phyloP scores from a whole-genome alignment of 352 stramenopile genomes.

The Phytophthora chlamydospora region DNA sequence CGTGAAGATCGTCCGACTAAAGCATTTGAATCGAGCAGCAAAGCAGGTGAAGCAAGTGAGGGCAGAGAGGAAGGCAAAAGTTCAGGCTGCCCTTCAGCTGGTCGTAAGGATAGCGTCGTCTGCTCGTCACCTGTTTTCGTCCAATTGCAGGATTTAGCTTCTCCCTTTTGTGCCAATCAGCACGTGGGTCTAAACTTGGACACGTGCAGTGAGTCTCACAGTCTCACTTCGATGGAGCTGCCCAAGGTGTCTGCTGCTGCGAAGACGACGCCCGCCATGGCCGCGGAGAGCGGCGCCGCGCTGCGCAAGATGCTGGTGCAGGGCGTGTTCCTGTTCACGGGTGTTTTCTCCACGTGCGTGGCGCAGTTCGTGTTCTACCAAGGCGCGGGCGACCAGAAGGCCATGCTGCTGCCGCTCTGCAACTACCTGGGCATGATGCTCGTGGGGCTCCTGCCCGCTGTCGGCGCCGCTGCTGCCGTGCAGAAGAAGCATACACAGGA shows the following conservation, averaged over 20 bases:
- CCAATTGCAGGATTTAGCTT: background rate
- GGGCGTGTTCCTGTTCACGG: constrained; percentile 79
- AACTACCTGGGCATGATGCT: constrained; percentile 91
- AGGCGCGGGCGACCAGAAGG: constrained; percentile 75
- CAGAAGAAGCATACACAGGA: constrained; percentile 8
- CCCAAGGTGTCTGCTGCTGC: constrained; percentile 13
- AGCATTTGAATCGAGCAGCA: too few relatives aligned
- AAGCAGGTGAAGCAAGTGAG: too few relatives aligned
- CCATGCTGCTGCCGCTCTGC: constrained; percentile 87
- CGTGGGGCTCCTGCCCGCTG: constrained; percentile 64
- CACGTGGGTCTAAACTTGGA: constrained; percentile 6
- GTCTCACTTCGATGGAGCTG: constrained; percentile 21
- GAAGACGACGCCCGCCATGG: constrained; percentile 5
- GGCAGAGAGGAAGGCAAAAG: background rate
- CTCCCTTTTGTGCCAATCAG: constrained; percentile 4
- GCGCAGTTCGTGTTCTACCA: constrained; percentile 89
- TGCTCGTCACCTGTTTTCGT: constrained; percentile 4
- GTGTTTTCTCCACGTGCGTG: constrained; percentile 85
- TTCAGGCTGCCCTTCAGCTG: constrained; percentile 16
- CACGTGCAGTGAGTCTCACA: constrained; percentile 6
- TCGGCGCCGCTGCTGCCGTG: constrained; percentile 8
- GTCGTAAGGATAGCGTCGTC: constrained; percentile 15
- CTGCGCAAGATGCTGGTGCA: constrained; percentile 48
- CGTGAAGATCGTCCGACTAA: too few relatives aligned
- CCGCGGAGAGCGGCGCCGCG: background rate